phyloP scores from a whole-genome alignment of 495 filamentous ascomycete species.

The Venustampulla echinocandica region DNA sequence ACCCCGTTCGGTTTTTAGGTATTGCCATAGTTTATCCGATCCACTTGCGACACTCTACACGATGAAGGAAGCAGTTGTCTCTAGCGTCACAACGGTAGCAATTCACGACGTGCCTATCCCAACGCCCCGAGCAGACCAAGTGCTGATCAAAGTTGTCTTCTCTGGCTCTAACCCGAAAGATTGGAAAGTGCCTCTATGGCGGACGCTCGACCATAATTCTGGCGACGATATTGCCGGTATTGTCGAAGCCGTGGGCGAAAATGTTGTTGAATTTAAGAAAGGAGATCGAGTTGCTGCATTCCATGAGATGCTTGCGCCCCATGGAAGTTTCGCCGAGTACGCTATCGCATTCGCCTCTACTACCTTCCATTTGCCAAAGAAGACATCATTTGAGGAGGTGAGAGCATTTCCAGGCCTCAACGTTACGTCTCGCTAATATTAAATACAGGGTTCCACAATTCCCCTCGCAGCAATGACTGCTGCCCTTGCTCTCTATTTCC shows the following conservation, averaged over 20 bases:
- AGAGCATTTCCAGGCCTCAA: constrained; percentile 1
- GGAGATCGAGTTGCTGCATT: constrained; percentile 82
- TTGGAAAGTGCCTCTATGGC: constrained; percentile 46
- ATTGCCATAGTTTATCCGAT: too few relatives aligned
- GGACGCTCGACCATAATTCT: constrained; percentile 57
- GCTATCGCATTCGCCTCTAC: constrained; percentile 53
- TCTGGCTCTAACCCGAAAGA: constrained; percentile 73
- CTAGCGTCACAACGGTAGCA: constrained; percentile 41
- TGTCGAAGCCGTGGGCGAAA: constrained; percentile 69
- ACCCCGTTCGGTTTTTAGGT: too few relatives aligned
- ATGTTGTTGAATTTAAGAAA: constrained; percentile 62
- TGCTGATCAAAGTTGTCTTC: constrained; percentile 61
- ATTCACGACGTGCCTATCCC: constrained; percentile 59
- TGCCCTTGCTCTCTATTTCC: constrained; percentile 52
- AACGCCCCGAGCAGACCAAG: constrained; percentile 46
- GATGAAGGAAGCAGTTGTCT: constrained; percentile 24
- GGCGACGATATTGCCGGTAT: constrained; percentile 88
- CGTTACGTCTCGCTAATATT: background rate
- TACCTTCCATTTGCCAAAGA: constrained; percentile 59
- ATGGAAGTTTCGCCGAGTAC: constrained; percentile 66
- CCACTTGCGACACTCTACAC: constrained; percentile 1
- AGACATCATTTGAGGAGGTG: constrained; percentile 57
- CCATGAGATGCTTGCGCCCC: constrained; percentile 46
- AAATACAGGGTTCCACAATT: constrained; percentile 48
- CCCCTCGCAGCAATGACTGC: constrained; percentile 70